Evolutionary conservation across 2,329 filamentous ascomycete genomes (phyloP).

Genomic region (Phialemoniopsis sp.): DNA sequence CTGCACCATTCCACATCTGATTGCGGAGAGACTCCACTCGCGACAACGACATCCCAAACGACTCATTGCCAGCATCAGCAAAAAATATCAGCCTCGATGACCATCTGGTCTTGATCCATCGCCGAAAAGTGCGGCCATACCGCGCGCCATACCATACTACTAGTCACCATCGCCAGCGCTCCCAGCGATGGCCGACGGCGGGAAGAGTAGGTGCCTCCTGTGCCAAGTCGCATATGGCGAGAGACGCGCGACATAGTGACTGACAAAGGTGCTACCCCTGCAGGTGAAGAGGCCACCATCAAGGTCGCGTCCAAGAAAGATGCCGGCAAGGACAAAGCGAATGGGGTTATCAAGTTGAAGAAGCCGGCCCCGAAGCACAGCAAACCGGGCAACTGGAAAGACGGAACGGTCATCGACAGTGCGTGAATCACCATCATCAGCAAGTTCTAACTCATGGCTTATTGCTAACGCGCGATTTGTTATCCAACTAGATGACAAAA

Average conservation of each 20-base stretch:
- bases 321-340: slow-evolving; percentile 30
- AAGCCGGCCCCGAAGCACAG: slow-evolving; percentile 57
- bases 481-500: slow-evolving; percentile 45
- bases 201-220: too few species aligned
- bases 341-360: slow-evolving; percentile 57
- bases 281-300: slow-evolving; percentile 55
- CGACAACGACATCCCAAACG: too few species aligned
- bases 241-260: not conserved
- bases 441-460: too few species aligned
- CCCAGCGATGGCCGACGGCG: too few species aligned
- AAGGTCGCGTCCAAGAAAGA: slow-evolving; percentile 58
- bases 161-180: too few species aligned
- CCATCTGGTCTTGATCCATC: too few species aligned
- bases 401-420: slow-evolving; percentile 62
- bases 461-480: not conserved
- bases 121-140: too few species aligned
- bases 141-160: too few species aligned
- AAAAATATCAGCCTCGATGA: too few species aligned
- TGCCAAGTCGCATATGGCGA: not conserved
- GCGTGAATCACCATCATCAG: slow-evolving; percentile 14
- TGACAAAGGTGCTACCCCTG: not conserved
- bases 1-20: too few species aligned
- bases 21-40: too few species aligned
- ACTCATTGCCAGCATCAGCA: too few species aligned
- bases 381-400: slow-evolving; percentile 69